Evolutionary conservation across 2,329 filamentous ascomycete genomes (phyloP), one percentile per base, ranked within the genome.

Genomic region (Bipolaris victoriae): DNA sequence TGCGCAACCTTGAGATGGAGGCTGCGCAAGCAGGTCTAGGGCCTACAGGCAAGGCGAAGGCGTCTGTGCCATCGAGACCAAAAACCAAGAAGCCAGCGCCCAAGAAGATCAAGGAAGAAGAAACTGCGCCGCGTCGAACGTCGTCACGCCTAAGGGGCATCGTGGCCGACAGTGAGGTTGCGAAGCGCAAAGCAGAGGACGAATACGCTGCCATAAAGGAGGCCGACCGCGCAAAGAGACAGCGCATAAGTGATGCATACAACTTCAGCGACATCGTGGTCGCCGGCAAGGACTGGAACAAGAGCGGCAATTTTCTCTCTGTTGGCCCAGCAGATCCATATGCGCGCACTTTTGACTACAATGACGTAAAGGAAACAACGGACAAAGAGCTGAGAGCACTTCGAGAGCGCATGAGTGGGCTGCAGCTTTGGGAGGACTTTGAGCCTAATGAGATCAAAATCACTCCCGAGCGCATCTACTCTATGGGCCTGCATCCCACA

Each of bases 401-500:
- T 52, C 82, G 94, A 31, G 82, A 91, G 72, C 88, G 87, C 44
- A 93, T 98, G 89, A 89, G 86, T 58, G 82, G 85, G 0, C 76
- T 99, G 18, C 82, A 89, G 61, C 73, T 99, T 0, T 98, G 96
- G 80, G 89, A 96, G 56, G 87, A 88, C 13, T 97, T 91, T 83
- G 85, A 87, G 18, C 92, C 93, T 0, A 93, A 58, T 35, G 91
- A 91, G 31, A 66, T 66, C 43, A 65, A 65, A 45, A 60, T 64
- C 29, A 67, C 64, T 3, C 60, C 60, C 29, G 61, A 70, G 57
- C 64, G 67, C 45, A 69, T 70, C 43, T 99, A 98, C 71, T 84
- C 90, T 0, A 86, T 98, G 67, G 88, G 89, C 0, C 94, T 99
- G 66, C 95, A 99, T 68, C 95, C 95, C 0, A 93, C 88, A 0